Evolutionary conservation across 1,139 yeast genomes (phyloP), one percentile per base, ranked within the genome.

Genomic region (Saccharomyces hybrid): DNA sequence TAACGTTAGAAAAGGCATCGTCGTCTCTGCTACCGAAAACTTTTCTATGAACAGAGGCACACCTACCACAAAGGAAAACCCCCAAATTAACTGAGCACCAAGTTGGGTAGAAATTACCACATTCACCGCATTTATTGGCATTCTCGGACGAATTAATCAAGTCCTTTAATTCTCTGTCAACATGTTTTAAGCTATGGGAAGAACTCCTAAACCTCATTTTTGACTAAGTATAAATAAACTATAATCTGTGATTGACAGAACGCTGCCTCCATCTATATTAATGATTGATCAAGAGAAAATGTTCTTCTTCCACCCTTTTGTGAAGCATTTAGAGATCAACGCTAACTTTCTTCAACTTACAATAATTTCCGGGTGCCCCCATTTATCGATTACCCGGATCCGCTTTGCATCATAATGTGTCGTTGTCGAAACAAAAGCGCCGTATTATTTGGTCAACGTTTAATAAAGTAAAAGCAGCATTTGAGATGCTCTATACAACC

Each of bases 61-160:
- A 86, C 59, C 90, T 74, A 4, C 91, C 93, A 71, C 95, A 86
- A 30, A 86, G 72, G 57, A 86, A 81, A 4, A 86, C 72, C 28
- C 93, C 93, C 50, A 70, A 56, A 51, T 65, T 67, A 4, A 61
- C 50, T 0, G 69, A 64, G 52, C 68, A 67, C 70, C 65, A 68
- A 27, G 72, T 86, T 4, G 93, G 93, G 67, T 78, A 82, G 2
- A 77, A 67, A 1, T 81, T 73, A 2, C 79, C 79, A 72, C 93
- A 86, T 65, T 86, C 95, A 48, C 88, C 93, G 70, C 95, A 86
- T 64, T 76, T 80, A 69, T 86, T 86, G 52, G 69, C 63, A 60
- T 79, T 79, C 4, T 68, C 76, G 4, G 72, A 66, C 4, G 69
- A 57, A 57, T 77, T 78, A 50, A 79, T 67, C 57, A 78, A 62